Base-by-base conservation (phyloP, 345 rosid genomes). In the Lumnitzera littorea region DNA sequence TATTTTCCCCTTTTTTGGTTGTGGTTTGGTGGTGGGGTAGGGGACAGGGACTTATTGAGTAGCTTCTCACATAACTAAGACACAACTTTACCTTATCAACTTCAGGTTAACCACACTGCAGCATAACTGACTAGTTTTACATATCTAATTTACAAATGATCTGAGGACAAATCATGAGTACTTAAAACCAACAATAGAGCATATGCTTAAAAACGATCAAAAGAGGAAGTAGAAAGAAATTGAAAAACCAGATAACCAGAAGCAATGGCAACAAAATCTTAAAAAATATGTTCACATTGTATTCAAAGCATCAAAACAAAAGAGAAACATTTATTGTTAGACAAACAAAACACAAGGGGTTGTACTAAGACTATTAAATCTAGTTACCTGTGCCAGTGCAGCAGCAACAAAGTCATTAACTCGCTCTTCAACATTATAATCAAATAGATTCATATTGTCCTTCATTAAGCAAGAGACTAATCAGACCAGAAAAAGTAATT, bases 401-500 rank as follows among this genome's bases (percentile, higher is more conserved):
- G 97, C 99, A 65, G 91, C 79, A 41, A 94, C 97, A 67, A 94
- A 94, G 72, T 76, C 92, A 70, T 88, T 76, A 61, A 94, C 99
- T 73, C 97, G 84, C 4, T 90, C 96, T 80, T 77, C 80, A 63
- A 90, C 99, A 74, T 94, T 94, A 85, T 90, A 94, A 83, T 94
- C 99, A 72, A 88, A 94, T 57, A 90, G 68, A 71, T 75, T 54
- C 27, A 78, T 75, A 57, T 90, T 74, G 75, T 94, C 99, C 99
- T 94, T 73, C 81, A 79, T 48, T 0, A 46, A 59, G 68, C 63
- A 60, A 76, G 51, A 57, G 31, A 13, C 24, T 20, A 36, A 24
- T 31, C 50, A 15, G 17, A 29, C 36, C 9, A 64, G 50, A 50
- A 36, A 29, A 64, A 29, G 36, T 51, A 49, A 24, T 29, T 36